Evolutionary conservation across 2,329 filamentous ascomycete genomes (phyloP).

Genomic region (Aspergillus ustus): DNA sequence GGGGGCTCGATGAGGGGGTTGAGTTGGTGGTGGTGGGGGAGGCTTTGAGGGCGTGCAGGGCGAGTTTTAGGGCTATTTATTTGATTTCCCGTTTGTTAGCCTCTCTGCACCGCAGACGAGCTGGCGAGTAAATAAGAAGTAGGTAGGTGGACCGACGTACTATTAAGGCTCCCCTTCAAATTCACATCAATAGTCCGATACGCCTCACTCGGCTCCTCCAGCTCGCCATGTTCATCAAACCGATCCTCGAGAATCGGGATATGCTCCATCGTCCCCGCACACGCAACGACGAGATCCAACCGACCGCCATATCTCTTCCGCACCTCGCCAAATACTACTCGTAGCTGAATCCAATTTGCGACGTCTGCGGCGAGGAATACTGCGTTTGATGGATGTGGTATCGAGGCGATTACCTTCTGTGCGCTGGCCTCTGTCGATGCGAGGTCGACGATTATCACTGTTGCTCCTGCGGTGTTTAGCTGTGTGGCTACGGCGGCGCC

Average conservation of each 20-base stretch:
- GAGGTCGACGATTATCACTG: neutral
- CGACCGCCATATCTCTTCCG: neutral
- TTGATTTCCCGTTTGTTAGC: neutral
- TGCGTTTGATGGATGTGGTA: neutral
- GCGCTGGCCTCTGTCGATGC: neutral
- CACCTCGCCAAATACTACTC: neutral
- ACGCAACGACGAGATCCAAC: constrained; percentile 1
- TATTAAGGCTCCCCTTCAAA: neutral
- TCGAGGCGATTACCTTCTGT: neutral
- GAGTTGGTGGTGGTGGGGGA: too few species aligned
- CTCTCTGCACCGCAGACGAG: neutral
- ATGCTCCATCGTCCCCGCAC: constrained; percentile 3
- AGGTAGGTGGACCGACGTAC: neutral
- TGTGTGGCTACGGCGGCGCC: neutral
- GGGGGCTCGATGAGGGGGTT: neutral
- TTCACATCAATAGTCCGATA: constrained; percentile 4
- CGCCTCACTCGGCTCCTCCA: neutral
- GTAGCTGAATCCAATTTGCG: neutral
- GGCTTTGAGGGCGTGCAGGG: neutral
- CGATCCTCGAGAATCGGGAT: neutral
- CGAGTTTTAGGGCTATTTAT: neutral
- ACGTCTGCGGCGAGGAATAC: neutral
- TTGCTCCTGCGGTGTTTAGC: neutral
- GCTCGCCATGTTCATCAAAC: neutral
- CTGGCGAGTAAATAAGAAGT: neutral